Conservation (phyloP, 1,139 yeast genomes). For the Pichia cactophila region DNA sequence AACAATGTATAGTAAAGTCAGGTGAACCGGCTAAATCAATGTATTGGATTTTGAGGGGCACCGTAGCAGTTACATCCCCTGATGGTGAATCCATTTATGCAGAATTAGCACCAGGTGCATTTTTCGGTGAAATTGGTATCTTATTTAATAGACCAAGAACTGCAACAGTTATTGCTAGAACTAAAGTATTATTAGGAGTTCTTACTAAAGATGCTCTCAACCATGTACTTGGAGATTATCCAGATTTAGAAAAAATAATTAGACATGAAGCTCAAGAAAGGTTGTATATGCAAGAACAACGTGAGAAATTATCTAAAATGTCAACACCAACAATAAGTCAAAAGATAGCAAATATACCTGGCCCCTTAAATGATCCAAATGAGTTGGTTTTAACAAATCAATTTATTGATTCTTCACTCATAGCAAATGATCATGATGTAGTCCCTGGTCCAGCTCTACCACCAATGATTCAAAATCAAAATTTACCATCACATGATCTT, state of each 20-base stretch:
- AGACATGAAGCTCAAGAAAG: conserved; percentile 76
- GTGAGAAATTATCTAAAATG: conserved; percentile 30
- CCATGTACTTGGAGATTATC: conserved; percentile 52
- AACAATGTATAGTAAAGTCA: conserved; percentile 57
- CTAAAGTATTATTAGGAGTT: conserved; percentile 59
- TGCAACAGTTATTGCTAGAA: conserved; percentile 69
- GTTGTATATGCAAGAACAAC: conserved; percentile 59
- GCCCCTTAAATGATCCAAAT: conserved; percentile 3
- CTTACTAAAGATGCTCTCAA: conserved; percentile 58
- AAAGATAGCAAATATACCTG: conserved; percentile 8
- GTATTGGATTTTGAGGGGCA: conserved; percentile 74
- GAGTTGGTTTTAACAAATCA: background rate
- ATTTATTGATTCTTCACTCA: conserved; percentile 12
- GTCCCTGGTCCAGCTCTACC: conserved; percentile 30
- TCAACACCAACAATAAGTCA: conserved; percentile 14
- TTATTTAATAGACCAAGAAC: conserved; percentile 69
- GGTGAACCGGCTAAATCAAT: conserved; percentile 73
- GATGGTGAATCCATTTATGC: conserved; percentile 74
- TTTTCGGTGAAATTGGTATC: conserved; percentile 75
- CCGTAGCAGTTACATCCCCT: conserved; percentile 63
- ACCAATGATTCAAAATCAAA: conserved; percentile 8
- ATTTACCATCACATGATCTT: background rate
- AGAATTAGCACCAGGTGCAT: conserved; percentile 58
- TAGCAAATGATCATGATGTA: conserved; percentile 24
- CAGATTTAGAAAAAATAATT: conserved; percentile 57